phyloP scores from a whole-genome alignment of 2,329 filamentous ascomycete species.

The Plenodomus lindquistii region DNA sequence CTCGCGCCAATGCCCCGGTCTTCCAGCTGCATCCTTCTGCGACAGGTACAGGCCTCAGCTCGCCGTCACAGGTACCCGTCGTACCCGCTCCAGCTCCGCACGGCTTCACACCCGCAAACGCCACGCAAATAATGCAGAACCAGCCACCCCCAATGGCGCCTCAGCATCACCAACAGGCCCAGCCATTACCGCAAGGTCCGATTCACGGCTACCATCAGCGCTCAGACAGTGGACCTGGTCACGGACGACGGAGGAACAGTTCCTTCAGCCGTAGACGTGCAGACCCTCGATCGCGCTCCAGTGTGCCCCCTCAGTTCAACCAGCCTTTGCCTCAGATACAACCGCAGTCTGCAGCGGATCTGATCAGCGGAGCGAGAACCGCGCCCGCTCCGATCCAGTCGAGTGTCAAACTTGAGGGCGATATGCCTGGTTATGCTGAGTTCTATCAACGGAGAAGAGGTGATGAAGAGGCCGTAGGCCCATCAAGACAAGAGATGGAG shows the following conservation, averaged over 20 bases:
- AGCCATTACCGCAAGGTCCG: slow-evolving; percentile 29
- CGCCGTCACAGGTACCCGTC: slow-evolving; percentile 32
- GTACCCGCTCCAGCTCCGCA: slow-evolving; percentile 32
- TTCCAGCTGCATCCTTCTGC: slow-evolving; percentile 62
- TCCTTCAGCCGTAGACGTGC: slow-evolving; percentile 41
- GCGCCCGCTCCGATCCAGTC: slow-evolving; percentile 37
- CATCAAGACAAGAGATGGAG: slow-evolving; percentile 27
- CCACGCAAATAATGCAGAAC: slow-evolving; percentile 40
- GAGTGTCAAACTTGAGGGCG: slow-evolving; percentile 34
- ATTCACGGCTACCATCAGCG: slow-evolving; percentile 39
- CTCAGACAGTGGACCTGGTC: slow-evolving; percentile 38
- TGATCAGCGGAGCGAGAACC: slow-evolving; percentile 41
- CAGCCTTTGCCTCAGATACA: slow-evolving; percentile 39
- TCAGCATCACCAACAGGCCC: slow-evolving; percentile 33
- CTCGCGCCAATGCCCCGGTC: slow-evolving; percentile 84
- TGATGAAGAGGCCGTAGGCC: slow-evolving; percentile 28
- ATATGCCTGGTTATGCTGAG: slow-evolving; percentile 32
- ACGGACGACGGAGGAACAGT: slow-evolving; percentile 36
- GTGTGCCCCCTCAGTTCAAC: slow-evolving; percentile 42
- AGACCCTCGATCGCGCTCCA: slow-evolving; percentile 36
- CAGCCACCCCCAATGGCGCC: slow-evolving; percentile 26
- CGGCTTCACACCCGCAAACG: slow-evolving; percentile 46
- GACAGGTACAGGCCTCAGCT: slow-evolving; percentile 35
- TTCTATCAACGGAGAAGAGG: slow-evolving; percentile 37
- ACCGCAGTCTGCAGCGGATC: slow-evolving; percentile 36